These are phyloP conservation scores for Cordyceps farinosa DNA, from an alignment of 2,329 filamentous ascomycete species.

Conservation along the genomic window DNA sequence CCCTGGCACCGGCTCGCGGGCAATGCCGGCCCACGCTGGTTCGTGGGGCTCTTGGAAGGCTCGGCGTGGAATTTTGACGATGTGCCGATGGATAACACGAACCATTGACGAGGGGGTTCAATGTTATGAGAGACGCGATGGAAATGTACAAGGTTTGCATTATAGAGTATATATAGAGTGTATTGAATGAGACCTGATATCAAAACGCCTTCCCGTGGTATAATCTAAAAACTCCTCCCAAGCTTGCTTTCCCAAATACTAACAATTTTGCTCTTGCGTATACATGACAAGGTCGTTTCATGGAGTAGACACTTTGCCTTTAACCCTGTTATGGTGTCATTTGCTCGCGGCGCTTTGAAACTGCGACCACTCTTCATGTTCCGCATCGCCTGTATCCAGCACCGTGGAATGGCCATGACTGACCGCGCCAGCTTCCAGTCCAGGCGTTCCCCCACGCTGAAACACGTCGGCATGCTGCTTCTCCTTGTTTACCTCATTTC, in stretches of 20 bases:
- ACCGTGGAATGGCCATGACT: not conserved
- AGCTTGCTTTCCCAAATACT: too few relatives aligned
- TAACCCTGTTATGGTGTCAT: not conserved
- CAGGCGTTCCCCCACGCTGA: not conserved
- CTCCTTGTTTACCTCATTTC: not conserved
- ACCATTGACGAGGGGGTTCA: not conserved
- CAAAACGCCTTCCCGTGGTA: conserved; percentile 3
- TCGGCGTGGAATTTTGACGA: conserved; percentile 24
- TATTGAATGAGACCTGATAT: not conserved
- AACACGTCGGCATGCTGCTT: not conserved
- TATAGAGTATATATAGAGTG: not conserved
- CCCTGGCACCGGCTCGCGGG: conserved; percentile 6
- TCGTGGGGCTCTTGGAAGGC: conserved; percentile 25
- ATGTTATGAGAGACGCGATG: too few relatives aligned
- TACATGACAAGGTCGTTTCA: not conserved
- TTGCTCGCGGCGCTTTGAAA: not conserved
- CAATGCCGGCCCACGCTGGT: conserved; percentile 21
- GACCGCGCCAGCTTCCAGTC: not conserved
- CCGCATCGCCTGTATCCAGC: not conserved
- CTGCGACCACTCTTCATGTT: not conserved
- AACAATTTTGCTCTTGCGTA: not conserved
- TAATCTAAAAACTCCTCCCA: not conserved
- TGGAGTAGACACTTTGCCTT: not conserved
- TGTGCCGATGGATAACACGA: conserved; percentile 8
- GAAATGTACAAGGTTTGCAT: not conserved